A percentile compares a stretch with the other conserved stretches of the same genome.
Evolutionary conservation across 192 early-diverging fungal species (phyloP).

Genomic region (Umbelopsis isabellina): DNA sequence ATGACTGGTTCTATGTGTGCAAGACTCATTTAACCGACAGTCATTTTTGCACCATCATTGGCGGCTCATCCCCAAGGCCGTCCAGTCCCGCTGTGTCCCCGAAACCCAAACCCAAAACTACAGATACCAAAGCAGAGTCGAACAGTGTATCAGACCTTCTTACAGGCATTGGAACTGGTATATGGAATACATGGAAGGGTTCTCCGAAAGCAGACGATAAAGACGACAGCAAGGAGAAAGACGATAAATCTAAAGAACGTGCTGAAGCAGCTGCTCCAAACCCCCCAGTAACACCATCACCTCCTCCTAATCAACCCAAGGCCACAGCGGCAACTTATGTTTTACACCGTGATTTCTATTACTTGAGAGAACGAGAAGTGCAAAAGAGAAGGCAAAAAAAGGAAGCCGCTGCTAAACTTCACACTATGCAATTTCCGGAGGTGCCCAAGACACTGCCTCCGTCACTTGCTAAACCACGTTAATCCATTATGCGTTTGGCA

Average conservation of each 20-base stretch:
- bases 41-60: slow-evolving; percentile 47
- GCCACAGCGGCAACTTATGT: slow-evolving; percentile 45
- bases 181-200: slow-evolving; percentile 35
- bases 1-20: slow-evolving; percentile 58
- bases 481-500: neutral
- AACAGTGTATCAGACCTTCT: slow-evolving; percentile 40
- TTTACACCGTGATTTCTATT: slow-evolving; percentile 53
- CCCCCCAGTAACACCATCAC: neutral
- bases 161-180: slow-evolving; percentile 33
- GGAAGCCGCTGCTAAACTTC: slow-evolving; percentile 42
- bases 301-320: slow-evolving; percentile 10
- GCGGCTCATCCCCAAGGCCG: slow-evolving; percentile 35
- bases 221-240: slow-evolving; percentile 20
- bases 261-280: slow-evolving; percentile 5
- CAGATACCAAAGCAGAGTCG: slow-evolving; percentile 27
- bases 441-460: slow-evolving; percentile 40
- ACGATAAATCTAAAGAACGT: slow-evolving; percentile 20
- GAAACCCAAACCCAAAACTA: slow-evolving; percentile 34
- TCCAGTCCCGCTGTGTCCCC: slow-evolving; percentile 36
- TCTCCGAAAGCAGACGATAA: slow-evolving; percentile 29
- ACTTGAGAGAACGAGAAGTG: slow-evolving; percentile 47
- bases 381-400: slow-evolving; percentile 44
- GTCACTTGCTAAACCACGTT: neutral
- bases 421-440: slow-evolving; percentile 47
- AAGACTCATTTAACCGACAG: slow-evolving; percentile 48